Evolutionary conservation across 768 basidiomycete genomes (phyloP).

Genomic region (Lactarius quietus): DNA sequence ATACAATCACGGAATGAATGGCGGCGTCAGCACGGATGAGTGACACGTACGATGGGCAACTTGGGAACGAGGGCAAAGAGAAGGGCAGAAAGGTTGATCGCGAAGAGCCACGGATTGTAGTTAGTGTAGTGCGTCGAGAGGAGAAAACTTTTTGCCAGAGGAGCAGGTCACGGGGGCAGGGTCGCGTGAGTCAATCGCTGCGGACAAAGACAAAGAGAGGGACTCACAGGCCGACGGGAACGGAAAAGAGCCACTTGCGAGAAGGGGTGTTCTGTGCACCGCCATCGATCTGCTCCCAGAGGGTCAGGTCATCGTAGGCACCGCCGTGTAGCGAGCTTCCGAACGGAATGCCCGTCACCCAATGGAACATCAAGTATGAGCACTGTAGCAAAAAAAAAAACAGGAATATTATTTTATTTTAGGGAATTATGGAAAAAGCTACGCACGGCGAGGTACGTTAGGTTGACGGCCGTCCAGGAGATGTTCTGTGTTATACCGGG

Average conservation of each 20-base stretch:
- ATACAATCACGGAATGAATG: not conserved
- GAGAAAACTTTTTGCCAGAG: constrained; percentile 62
- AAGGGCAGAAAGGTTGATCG: constrained; percentile 80
- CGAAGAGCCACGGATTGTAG: constrained; percentile 92
- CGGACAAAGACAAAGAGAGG: constrained; percentile 9
- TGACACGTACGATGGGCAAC: constrained; percentile 74
- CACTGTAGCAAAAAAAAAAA: constrained; percentile 2
- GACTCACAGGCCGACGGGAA: constrained; percentile 85
- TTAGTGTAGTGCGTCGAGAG: constrained; percentile 98
- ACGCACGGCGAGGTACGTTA: constrained; percentile 86
- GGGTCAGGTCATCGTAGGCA: constrained; percentile 94
- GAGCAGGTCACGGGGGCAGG: not conserved
- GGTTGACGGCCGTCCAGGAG: constrained; percentile 93
- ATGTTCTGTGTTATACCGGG: constrained; percentile 93
- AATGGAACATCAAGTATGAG: constrained; percentile 99
- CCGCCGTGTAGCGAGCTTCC: constrained; percentile 83
- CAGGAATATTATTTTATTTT: not conserved
- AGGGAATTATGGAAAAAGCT: constrained; percentile 6
- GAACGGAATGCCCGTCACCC: constrained; percentile 96
- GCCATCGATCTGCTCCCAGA: constrained; percentile 99
- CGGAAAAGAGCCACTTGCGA: constrained; percentile 92
- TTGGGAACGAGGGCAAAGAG: constrained; percentile 89
- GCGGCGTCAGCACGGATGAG: not conserved
- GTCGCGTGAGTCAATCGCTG: constrained; percentile 21
- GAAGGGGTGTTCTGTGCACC: constrained; percentile 98